Percentiles rank a stretch among this genome's conserved stretches.
These are phyloP conservation scores for Podospora conica DNA, from an alignment of 495 filamentous ascomycete genomes.

Conservation along the genomic window DNA sequence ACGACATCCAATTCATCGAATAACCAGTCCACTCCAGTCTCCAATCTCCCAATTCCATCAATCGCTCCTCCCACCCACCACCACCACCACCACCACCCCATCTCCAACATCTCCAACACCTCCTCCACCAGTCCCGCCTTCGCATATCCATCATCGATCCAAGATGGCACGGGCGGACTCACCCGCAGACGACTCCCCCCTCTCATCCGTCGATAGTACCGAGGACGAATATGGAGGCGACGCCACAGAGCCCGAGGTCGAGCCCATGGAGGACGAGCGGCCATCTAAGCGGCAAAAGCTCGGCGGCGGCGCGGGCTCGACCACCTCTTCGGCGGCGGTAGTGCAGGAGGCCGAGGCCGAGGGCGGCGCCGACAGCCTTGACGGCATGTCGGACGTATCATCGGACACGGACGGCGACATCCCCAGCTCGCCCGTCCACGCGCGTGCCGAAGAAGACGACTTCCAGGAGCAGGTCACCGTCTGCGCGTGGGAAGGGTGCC, in stretches of 20 bases:
- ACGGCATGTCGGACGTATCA: constrained; percentile 59
- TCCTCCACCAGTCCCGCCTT: neutral
- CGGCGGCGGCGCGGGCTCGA: constrained; percentile 33
- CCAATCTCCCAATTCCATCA: neutral
- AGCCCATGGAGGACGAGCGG: constrained; percentile 35
- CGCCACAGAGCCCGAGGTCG: constrained; percentile 31
- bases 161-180: constrained; percentile 28
- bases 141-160: neutral
- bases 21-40: neutral
- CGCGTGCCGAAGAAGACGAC: constrained; percentile 68
- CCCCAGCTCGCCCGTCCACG: constrained; percentile 59
- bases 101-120: neutral
- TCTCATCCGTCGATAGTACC: constrained; percentile 41
- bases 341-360: constrained; percentile 36
- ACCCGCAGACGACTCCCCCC: constrained; percentile 31
- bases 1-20: neutral
- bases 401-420: constrained; percentile 83
- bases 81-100: neutral
- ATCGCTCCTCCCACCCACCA: neutral
- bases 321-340: constrained; percentile 43
- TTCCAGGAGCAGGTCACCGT: constrained; percentile 83
- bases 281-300: constrained; percentile 48
- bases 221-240: constrained; percentile 45
- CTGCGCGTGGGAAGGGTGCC: constrained; percentile 86
- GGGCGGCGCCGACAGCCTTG: constrained; percentile 27